phyloP scores from a whole-genome alignment of 2,329 filamentous ascomycete genomes.

The Didymella exigua region DNA sequence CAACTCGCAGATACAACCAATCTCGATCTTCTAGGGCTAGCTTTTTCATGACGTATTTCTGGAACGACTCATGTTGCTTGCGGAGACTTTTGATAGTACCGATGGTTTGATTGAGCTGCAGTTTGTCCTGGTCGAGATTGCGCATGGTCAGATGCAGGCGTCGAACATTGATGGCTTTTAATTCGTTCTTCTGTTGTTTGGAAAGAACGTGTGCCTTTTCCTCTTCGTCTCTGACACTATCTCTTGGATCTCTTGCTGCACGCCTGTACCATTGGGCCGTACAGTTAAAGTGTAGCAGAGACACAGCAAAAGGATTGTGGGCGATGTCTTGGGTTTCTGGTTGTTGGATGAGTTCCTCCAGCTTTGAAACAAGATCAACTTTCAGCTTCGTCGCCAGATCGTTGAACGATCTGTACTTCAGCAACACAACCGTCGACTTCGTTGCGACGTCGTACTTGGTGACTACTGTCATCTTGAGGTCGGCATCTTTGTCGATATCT shows the following conservation, averaged over 20 bases:
- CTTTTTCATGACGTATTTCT: background rate
- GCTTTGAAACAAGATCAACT: background rate
- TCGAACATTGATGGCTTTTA: background rate
- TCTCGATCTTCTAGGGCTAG: background rate
- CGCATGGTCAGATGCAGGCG: constrained; percentile 11
- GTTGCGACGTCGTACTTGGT: constrained; percentile 11
- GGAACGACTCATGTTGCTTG: constrained; percentile 13
- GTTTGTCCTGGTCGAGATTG: constrained; percentile 17
- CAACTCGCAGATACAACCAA: background rate
- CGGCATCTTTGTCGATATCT: constrained; percentile 14
- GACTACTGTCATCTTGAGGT: constrained; percentile 14
- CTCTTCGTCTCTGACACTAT: constrained; percentile 12
- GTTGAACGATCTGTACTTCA: constrained; percentile 20
- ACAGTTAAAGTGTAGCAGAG: constrained; percentile 15
- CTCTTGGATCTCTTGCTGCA: constrained; percentile 12
- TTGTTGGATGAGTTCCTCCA: background rate
- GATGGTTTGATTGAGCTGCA: constrained; percentile 16
- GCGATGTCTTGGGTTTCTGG: background rate
- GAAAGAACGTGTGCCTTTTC: constrained; percentile 5
- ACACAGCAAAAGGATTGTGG: constrained; percentile 7
- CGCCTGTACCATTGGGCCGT: constrained; percentile 14
- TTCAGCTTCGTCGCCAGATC: constrained; percentile 14
- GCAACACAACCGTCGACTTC: constrained; percentile 8
- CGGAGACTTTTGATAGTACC: constrained; percentile 14
- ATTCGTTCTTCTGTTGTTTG: background rate